These are phyloP conservation scores for Euclidium syriacum DNA, from an alignment of 345 rosid genomes.

Conservation along the genomic window DNA sequence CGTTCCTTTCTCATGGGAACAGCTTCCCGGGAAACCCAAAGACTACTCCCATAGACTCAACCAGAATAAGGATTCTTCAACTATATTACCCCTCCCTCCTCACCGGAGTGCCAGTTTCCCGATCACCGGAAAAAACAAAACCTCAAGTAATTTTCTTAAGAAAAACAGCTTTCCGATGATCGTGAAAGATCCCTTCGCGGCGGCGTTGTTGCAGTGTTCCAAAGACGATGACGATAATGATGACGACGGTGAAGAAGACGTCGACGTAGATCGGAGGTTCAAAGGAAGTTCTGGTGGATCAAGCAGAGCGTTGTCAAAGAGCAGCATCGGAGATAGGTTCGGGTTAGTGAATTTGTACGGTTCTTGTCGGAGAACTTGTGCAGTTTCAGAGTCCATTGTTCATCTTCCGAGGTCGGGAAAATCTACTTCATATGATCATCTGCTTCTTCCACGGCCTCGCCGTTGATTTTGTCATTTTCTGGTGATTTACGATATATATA, in stretches of 20 bases:
- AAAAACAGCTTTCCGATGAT: slow-evolving; percentile 19
- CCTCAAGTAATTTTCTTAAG: neutral
- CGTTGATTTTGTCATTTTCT: slow-evolving; percentile 14
- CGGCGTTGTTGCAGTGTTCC: slow-evolving; percentile 74
- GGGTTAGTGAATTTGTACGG: slow-evolving; percentile 57
- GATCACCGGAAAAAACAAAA: slow-evolving; percentile 22
- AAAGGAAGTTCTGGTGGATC: slow-evolving; percentile 9
- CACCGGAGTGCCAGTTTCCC: slow-evolving; percentile 27
- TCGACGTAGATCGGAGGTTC: neutral
- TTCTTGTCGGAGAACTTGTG: slow-evolving; percentile 62
- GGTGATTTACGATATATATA: neutral
- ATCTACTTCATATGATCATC: slow-evolving; percentile 21
- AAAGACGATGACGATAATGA: slow-evolving; percentile 36
- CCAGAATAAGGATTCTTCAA: slow-evolving; percentile 32
- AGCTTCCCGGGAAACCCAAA: slow-evolving; percentile 84
- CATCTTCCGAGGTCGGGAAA: slow-evolving; percentile 48
- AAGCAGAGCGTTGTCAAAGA: slow-evolving; percentile 14
- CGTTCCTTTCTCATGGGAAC: slow-evolving; percentile 93
- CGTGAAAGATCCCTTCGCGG: slow-evolving; percentile 64
- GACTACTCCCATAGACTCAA: slow-evolving; percentile 30
- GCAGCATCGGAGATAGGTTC: slow-evolving; percentile 41
- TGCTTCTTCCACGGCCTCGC: slow-evolving; percentile 20
- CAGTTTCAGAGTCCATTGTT: slow-evolving; percentile 70
- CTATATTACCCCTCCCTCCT: slow-evolving; percentile 64
- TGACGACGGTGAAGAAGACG: neutral